Conservation (phyloP, 2,329 filamentous ascomycete genomes). For the Mycocentrospora acerina region DNA sequence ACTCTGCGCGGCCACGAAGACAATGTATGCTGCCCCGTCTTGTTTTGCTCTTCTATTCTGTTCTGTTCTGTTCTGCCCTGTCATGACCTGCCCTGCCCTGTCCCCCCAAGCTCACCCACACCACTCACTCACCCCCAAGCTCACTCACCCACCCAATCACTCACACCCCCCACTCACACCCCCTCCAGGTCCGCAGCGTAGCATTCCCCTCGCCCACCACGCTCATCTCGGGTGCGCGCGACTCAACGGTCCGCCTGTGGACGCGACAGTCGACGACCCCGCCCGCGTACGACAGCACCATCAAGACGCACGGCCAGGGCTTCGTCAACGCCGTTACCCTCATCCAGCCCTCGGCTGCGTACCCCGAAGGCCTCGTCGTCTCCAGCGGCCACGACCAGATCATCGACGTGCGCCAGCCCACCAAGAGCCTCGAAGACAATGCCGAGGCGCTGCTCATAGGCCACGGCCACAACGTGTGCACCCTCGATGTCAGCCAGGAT, state of each 20-base stretch:
- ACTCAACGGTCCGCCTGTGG: constrained; percentile 89
- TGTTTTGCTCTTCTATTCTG: constrained; percentile 39
- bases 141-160: too few species aligned
- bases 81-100: too few species aligned
- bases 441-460: constrained; percentile 85
- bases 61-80: too few species aligned
- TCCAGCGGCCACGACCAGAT: constrained; percentile 90
- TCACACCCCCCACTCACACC: too few species aligned
- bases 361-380: constrained; percentile 77
- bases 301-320: constrained; percentile 75
- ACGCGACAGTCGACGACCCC: constrained; percentile 66
- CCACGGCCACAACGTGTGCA: constrained; percentile 84
- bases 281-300: constrained; percentile 72
- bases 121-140: too few species aligned
- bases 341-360: constrained; percentile 66
- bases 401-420: constrained; percentile 81
- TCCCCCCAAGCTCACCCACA: too few species aligned
- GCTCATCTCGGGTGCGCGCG: constrained; percentile 84
- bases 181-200: constrained; percentile 76
- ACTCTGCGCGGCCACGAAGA: constrained; percentile 86
- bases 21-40: constrained; percentile 63
- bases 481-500: constrained; percentile 74
- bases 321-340: constrained; percentile 88
- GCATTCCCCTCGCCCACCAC: constrained; percentile 71
- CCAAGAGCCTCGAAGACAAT: constrained; percentile 67